A percentile compares a stretch with the other conserved stretches of the same genome.
Evolutionary conservation across 371 early-diverging fungal genomes (phyloP).

Genomic region (Massospora cicadina): DNA sequence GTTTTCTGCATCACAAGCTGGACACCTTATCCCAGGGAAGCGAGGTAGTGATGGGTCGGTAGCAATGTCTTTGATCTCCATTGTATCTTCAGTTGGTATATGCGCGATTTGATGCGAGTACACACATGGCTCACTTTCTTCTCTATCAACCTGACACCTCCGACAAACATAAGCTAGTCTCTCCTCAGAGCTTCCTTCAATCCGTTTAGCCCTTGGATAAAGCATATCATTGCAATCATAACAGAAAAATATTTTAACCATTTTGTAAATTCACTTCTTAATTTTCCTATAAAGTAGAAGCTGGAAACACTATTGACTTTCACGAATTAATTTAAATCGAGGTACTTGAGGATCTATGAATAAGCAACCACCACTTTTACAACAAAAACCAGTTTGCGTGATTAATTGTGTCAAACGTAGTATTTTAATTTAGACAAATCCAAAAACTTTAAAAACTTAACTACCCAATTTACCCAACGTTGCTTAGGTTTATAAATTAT

Average conservation of each 20-base stretch:
- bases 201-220: constrained; percentile 86
- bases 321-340: no score
- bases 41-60: constrained; percentile 46
- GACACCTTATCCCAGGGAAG: constrained; percentile 23
- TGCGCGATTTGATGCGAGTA: constrained; percentile 72
- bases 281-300: no score
- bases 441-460: no score
- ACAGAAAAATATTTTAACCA: background rate
- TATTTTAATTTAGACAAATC: no score
- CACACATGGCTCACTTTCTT: constrained; percentile 61
- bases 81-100: constrained; percentile 57
- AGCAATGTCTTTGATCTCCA: constrained; percentile 54
- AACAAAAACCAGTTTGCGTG: no score
- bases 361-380: no score
- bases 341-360: no score
- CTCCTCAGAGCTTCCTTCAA: constrained; percentile 16
- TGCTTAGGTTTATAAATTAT: no score
- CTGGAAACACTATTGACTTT: no score
- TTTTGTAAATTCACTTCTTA: background rate
- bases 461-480: no score
- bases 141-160: constrained; percentile 81
- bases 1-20: constrained; percentile 48
- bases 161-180: constrained; percentile 78
- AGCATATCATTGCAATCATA: constrained; percentile 73
- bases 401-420: no score